Percentiles rank a stretch among this genome's conserved stretches.
Evolutionary conservation across 257 asterid genomes (phyloP).

Genomic region (Scutellaria galericulata): DNA sequence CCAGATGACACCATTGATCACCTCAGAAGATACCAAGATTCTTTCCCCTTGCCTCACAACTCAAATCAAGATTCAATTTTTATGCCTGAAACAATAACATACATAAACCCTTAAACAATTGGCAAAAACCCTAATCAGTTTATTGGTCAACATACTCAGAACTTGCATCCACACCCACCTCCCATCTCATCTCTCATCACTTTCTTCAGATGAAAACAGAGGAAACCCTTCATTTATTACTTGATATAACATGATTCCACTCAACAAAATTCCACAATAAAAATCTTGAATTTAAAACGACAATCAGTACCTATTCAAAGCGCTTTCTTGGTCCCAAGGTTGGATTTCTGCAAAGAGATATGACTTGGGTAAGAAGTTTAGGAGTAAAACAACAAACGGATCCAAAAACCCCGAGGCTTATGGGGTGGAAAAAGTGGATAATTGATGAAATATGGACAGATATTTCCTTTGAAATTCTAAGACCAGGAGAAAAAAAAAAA

Average conservation of each 20-base stretch:
- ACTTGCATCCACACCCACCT: conserved; percentile 17
- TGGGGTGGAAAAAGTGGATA: conserved; percentile 16
- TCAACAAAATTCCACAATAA: conserved; percentile 22
- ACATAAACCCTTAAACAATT: conserved; percentile 30
- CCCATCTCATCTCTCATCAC: conserved; percentile 8
- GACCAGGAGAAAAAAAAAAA: neutral
- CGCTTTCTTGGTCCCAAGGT: conserved; percentile 26
- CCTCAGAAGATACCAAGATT: neutral
- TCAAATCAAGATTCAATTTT: conserved; percentile 38
- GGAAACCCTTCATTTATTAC: conserved; percentile 29
- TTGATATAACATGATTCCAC: conserved; percentile 29
- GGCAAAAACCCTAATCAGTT: conserved; percentile 30
- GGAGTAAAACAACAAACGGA: conserved; percentile 28
- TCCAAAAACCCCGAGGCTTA: conserved; percentile 37
- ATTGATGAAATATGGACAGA: conserved; percentile 33
- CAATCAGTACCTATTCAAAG: conserved; percentile 40
- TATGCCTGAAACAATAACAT: conserved; percentile 33
- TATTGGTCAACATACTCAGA: neutral
- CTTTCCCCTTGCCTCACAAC: conserved; percentile 1
- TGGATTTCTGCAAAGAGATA: conserved; percentile 22
- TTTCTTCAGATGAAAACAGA: conserved; percentile 8
- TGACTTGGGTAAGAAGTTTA: neutral
- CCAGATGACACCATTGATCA: conserved; percentile 70
- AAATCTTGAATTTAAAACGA: conserved; percentile 29
- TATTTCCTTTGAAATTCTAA: conserved; percentile 1